These are phyloP conservation scores for Didymosphaeria variabile DNA, from an alignment of 2,329 filamentous ascomycete species.

Conservation along the genomic window DNA sequence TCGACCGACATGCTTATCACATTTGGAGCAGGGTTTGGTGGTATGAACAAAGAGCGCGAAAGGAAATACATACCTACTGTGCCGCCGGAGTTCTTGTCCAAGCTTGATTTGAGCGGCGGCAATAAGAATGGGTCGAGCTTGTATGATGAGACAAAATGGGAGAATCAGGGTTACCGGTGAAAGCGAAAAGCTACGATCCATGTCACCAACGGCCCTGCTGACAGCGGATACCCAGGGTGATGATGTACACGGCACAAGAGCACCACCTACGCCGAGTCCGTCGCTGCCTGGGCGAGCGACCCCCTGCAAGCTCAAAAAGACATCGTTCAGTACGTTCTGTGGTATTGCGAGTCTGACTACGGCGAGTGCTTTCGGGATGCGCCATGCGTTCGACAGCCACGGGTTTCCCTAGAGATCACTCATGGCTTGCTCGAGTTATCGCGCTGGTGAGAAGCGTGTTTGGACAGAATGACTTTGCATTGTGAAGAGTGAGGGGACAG, in stretches of 20 bases:
- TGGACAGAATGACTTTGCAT: constrained; percentile 1
- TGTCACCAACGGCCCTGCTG: constrained; percentile 3
- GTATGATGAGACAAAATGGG: constrained; percentile 44
- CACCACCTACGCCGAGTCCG: constrained; percentile 12
- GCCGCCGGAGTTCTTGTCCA: constrained; percentile 89
- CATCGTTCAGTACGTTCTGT: not conserved
- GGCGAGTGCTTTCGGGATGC: not conserved
- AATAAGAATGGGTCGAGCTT: constrained; percentile 41
- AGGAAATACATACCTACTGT: constrained; percentile 96
- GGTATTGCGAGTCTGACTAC: not conserved
- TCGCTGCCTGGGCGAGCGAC: constrained; percentile 9
- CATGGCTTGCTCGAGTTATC: not conserved
- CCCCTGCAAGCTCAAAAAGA: not conserved
- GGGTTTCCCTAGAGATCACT: not conserved
- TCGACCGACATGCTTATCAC: constrained; percentile 97
- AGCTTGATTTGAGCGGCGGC: constrained; percentile 71
- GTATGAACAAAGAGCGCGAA: constrained; percentile 88
- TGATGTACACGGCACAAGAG: constrained; percentile 6
- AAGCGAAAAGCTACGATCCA: constrained; percentile 7
- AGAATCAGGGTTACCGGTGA: constrained; percentile 47
- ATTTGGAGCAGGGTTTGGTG: constrained; percentile 94
- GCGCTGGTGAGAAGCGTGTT: not conserved
- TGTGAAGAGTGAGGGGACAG: constrained; percentile 6
- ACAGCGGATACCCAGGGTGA: constrained; percentile 11
- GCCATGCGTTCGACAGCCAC: not conserved